phyloP scores from a whole-genome alignment of 805 yeast species.

The Pichia phayaonensis region DNA sequence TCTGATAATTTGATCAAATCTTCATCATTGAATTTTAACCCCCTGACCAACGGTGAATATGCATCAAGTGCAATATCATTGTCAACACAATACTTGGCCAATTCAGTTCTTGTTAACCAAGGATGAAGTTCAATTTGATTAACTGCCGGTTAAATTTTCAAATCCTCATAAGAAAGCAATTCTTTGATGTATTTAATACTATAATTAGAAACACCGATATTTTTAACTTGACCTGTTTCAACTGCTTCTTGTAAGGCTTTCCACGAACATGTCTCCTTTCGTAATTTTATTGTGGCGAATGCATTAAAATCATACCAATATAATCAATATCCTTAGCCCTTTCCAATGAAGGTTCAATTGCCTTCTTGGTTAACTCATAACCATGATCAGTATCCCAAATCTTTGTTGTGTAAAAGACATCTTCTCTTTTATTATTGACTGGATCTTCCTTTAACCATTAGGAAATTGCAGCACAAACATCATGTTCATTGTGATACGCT shows the following conservation, averaged over 20 bases:
- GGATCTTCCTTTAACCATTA: slow-evolving; percentile 29
- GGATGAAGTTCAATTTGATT: slow-evolving; percentile 45
- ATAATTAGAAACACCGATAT: slow-evolving; percentile 59
- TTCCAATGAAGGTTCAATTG: slow-evolving; percentile 35
- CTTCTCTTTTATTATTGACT: slow-evolving; percentile 20
- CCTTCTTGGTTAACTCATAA: slow-evolving; percentile 32
- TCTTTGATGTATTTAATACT: slow-evolving; percentile 40
- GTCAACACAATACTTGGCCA: slow-evolving; percentile 35
- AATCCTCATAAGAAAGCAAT: slow-evolving; percentile 35
- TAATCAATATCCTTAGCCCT: slow-evolving; percentile 37
- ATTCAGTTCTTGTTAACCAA: slow-evolving; percentile 37
- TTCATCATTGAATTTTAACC: slow-evolving; percentile 37
- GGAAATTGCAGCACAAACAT: slow-evolving; percentile 50
- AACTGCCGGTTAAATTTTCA: slow-evolving; percentile 36
- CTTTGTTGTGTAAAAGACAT: slow-evolving; percentile 35
- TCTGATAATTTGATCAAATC: slow-evolving; percentile 35
- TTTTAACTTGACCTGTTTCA: slow-evolving; percentile 37
- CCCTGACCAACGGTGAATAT: slow-evolving; percentile 57
- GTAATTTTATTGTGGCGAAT: slow-evolving; percentile 36
- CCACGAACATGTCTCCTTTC: slow-evolving; percentile 40
- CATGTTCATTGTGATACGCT: slow-evolving; percentile 52
- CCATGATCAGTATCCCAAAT: slow-evolving; percentile 22
- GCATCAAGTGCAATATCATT: slow-evolving; percentile 49
- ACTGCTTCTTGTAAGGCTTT: slow-evolving; percentile 49
- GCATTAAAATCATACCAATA: slow-evolving; percentile 46